These are phyloP conservation scores for Saussurea involucrata DNA, from an alignment of 129 eudicot genomes.

Conservation along the genomic window DNA sequence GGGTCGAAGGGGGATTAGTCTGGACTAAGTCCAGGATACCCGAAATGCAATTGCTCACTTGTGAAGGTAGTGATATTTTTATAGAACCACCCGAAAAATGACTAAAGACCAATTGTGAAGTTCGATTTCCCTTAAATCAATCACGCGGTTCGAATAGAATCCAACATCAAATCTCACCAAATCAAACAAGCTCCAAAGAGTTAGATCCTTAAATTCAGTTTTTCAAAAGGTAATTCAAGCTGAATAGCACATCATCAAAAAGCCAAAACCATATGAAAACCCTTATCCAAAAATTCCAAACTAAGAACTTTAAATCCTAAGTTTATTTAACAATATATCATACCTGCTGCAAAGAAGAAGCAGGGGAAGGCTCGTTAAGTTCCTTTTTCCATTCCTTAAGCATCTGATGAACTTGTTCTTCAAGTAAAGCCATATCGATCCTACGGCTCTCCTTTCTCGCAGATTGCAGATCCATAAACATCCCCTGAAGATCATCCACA, in stretches of 20 bases:
- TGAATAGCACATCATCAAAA: neutral
- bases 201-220: neutral
- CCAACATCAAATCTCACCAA: neutral
- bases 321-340: neutral
- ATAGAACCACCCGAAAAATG: too few species aligned
- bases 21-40: too few species aligned
- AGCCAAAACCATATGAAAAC: neutral
- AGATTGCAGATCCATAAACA: constrained; percentile 68
- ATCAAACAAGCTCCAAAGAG: neutral
- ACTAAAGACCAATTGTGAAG: too few species aligned
- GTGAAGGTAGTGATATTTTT: too few species aligned
- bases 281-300: neutral
- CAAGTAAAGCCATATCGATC: constrained; percentile 56
- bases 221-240: neutral
- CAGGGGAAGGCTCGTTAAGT: constrained; percentile 76
- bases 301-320: neutral
- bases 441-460: constrained; percentile 79
- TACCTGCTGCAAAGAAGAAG: constrained; percentile 59
- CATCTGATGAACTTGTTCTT: constrained; percentile 86
- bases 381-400: constrained; percentile 82
- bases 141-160: too few species aligned
- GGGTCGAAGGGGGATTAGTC: too few species aligned
- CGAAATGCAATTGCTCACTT: too few species aligned
- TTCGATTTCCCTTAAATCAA: neutral
- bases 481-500: constrained; percentile 74